A percentile compares a stretch with the other conserved stretches of the same genome.
Conservation (phyloP, 331 rosid genomes). For the Arachis monticola region DNA sequence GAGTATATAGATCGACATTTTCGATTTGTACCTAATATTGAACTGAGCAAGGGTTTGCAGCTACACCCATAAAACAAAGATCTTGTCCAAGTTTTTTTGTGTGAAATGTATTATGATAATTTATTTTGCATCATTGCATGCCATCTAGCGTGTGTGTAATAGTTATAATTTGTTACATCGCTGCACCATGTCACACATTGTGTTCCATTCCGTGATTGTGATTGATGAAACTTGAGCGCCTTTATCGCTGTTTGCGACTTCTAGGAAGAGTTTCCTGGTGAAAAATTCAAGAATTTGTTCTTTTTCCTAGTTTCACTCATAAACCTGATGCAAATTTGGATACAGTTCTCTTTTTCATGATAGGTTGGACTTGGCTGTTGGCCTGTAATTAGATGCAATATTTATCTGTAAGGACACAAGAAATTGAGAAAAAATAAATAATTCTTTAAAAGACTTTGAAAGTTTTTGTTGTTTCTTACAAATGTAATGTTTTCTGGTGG, state of each 20-base stretch:
- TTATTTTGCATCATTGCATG: background rate
- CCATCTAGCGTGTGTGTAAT: background rate
- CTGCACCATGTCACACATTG: background rate
- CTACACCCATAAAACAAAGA: background rate
- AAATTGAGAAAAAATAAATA: constrained; percentile 21
- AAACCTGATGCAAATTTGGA: background rate
- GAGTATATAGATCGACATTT: no score
- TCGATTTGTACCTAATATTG: background rate
- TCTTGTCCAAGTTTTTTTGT: background rate
- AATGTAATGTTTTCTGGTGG: background rate
- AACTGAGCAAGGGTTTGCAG: background rate
- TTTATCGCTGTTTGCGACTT: background rate
- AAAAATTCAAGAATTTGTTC: background rate
- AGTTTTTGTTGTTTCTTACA: background rate
- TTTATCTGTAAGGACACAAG: background rate
- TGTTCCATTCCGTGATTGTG: background rate
- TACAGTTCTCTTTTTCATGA: background rate
- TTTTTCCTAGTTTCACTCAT: no score
- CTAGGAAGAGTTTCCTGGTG: background rate
- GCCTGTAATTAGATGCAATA: background rate
- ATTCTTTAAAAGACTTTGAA: constrained; percentile 4
- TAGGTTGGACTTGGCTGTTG: background rate
- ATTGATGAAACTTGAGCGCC: background rate
- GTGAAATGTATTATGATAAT: background rate
- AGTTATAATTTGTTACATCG: background rate